Base-by-base conservation (phyloP, 2,329 filamentous ascomycete species). In the Zasmidium cellare region DNA sequence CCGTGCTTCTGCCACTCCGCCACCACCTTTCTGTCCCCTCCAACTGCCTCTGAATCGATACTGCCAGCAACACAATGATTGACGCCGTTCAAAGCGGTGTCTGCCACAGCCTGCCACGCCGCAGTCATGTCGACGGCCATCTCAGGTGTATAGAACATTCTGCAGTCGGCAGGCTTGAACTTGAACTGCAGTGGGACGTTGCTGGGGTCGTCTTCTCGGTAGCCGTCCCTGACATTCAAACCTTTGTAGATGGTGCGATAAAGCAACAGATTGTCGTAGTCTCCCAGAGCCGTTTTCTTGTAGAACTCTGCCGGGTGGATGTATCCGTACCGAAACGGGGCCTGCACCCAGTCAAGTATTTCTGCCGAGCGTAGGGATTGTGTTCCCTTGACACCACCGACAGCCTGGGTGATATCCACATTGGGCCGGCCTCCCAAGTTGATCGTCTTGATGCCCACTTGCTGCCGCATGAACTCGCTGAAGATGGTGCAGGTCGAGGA, bases 141-240 rank as follows among this genome's bases (percentile, higher is more conserved):
- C n/a, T 71, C 74, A 31, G 74, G 72, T 2, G 80, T 82, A 72
- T 79, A 82, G 69, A 76, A 82, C 23, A 83, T 75, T 16, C 80
- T 74, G 67, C 80, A 83, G 65, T 82, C 80, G 1, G 76, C 72
- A 22, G 77, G 70, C 67, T 82, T 78, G 47, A 75, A 75, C 1
- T 80, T 68, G 58, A 77, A 83, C 61, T 83, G 81, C 16, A 80
- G 72, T 2, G 81, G 80, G 0, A 72, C 64, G 69, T 77, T 72
- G 0, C 71, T 61, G 68, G 74, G 70, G 35, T 72, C 69, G 52
- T 67, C 67, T 25, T 73, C 50, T 14, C 72, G 57, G 51, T 70
- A 69, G 5, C 68, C 71, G 45, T 74, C 70, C 9, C 71, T 47
- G 9, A 61, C 56, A 51, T 74, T 74, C 20, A 72, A 64, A 12